Conservation (phyloP, 352 stramenopile species). For the Pythium rishiriense region DNA sequence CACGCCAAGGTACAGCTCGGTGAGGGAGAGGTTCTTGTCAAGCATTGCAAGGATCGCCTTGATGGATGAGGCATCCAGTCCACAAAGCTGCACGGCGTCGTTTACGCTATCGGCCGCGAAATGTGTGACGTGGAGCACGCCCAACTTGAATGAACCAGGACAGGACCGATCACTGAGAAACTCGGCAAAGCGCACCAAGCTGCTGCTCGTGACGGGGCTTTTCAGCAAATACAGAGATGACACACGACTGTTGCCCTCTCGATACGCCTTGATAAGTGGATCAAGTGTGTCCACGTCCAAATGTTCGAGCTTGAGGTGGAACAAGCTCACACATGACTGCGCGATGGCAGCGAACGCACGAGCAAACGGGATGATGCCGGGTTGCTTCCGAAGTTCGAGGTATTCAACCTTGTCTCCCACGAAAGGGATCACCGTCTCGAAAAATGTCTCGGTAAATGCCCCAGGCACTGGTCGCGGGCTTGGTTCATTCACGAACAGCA, state of each 20-base stretch:
- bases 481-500: background rate
- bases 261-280: conserved; percentile 10
- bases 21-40: conserved; percentile 12
- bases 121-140: conserved; percentile 18
- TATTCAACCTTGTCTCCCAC: conserved; percentile 16
- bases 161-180: conserved; percentile 6
- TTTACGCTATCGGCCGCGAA: background rate
- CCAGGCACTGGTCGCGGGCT: background rate
- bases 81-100: conserved; percentile 1
- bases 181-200: conserved; percentile 9
- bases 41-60: conserved; percentile 15
- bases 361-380: conserved; percentile 1
- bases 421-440: conserved; percentile 8
- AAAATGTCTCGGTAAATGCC: conserved; percentile 1
- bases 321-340: background rate
- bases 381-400: background rate
- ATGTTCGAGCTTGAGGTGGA: conserved; percentile 11
- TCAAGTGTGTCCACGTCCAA: conserved; percentile 11
- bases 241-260: conserved; percentile 2
- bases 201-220: conserved; percentile 6
- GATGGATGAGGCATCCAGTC: conserved; percentile 2
- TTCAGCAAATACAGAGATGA: conserved; percentile 22
- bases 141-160: conserved; percentile 9
- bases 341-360: background rate
- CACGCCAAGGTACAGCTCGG: conserved; percentile 17